Conservation (phyloP, 2,329 filamentous ascomycete species). For the Fusarium paranaense region DNA sequence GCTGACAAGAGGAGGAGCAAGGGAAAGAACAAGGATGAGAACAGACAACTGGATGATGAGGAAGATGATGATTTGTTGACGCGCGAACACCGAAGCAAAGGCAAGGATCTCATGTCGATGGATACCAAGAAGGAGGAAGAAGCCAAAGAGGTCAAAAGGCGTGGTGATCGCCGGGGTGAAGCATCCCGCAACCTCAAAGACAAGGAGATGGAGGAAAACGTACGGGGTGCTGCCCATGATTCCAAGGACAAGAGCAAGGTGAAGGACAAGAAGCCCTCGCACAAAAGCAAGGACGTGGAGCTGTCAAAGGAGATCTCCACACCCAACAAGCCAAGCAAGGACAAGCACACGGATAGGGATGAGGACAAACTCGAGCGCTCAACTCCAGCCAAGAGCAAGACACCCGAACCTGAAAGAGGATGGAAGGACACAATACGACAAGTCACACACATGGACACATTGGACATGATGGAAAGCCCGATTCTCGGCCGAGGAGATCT, state of each 20-base stretch:
- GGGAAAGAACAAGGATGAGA: slow-evolving; percentile 49
- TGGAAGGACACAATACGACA: slow-evolving; percentile 41
- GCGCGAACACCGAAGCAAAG: not conserved
- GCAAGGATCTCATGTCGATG: not conserved
- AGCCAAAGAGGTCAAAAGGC: not conserved
- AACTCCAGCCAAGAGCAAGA: slow-evolving; percentile 28
- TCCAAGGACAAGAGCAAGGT: slow-evolving; percentile 3
- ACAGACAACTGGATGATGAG: not conserved
- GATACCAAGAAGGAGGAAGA: not conserved
- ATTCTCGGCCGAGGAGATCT: slow-evolving; percentile 49
- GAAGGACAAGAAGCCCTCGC: slow-evolving; percentile 6
- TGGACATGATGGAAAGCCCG: slow-evolving; percentile 53
- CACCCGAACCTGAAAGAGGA: slow-evolving; percentile 35
- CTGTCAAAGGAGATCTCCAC: not conserved
- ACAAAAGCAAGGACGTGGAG: not conserved
- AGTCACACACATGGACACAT: slow-evolving; percentile 40
- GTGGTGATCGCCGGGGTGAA: slow-evolving; percentile 47
- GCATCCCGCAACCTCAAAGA: not conserved
- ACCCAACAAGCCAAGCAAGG: slow-evolving; percentile 7
- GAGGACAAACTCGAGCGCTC: not conserved
- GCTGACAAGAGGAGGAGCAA: slow-evolving; percentile 49
- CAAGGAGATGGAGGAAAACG: slow-evolving; percentile 33
- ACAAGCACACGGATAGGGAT: slow-evolving; percentile 8
- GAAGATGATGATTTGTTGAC: not conserved
- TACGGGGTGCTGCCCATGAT: slow-evolving; percentile 44